These are phyloP conservation scores for Diplodia intermedia DNA, from an alignment of 2,329 filamentous ascomycete species.

Conservation along the genomic window DNA sequence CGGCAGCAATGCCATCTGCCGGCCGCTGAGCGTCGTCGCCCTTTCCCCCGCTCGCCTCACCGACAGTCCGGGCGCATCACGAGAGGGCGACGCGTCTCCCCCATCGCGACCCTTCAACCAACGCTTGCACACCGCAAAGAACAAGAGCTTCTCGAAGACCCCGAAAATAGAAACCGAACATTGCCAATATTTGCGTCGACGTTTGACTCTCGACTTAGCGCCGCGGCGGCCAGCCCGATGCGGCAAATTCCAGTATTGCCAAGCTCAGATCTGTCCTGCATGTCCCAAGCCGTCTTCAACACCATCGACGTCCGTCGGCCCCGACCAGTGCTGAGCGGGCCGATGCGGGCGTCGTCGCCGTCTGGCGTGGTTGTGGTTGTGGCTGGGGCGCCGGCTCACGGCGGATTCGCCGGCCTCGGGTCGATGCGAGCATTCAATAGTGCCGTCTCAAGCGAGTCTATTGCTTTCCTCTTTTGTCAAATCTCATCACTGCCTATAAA, in stretches of 20 bases:
- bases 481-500: slow-evolving; percentile 6
- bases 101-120: background rate
- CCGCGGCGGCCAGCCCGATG: slow-evolving; percentile 7
- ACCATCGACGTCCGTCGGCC: background rate
- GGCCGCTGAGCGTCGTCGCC: background rate
- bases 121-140: background rate
- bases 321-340: background rate
- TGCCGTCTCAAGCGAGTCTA: slow-evolving; percentile 6
- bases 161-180: slow-evolving; percentile 12
- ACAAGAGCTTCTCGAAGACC: slow-evolving; percentile 2
- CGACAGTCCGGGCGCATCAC: slow-evolving; percentile 15
- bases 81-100: slow-evolving; percentile 1
- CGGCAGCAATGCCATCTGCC: background rate
- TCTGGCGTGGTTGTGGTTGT: background rate
- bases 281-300: slow-evolving; percentile 9
- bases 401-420: background rate
- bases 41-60: background rate
- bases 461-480: slow-evolving; percentile 8
- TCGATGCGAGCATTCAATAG: slow-evolving; percentile 7
- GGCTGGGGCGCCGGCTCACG: background rate
- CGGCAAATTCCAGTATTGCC: slow-evolving; percentile 29
- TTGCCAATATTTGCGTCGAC: slow-evolving; percentile 31
- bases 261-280: slow-evolving; percentile 4
- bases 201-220: slow-evolving; percentile 32
- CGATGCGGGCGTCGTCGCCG: background rate